Evolutionary conservation across 768 basidiomycete species (phyloP).

Genomic region (Xerocomellus chrysenteron): DNA sequence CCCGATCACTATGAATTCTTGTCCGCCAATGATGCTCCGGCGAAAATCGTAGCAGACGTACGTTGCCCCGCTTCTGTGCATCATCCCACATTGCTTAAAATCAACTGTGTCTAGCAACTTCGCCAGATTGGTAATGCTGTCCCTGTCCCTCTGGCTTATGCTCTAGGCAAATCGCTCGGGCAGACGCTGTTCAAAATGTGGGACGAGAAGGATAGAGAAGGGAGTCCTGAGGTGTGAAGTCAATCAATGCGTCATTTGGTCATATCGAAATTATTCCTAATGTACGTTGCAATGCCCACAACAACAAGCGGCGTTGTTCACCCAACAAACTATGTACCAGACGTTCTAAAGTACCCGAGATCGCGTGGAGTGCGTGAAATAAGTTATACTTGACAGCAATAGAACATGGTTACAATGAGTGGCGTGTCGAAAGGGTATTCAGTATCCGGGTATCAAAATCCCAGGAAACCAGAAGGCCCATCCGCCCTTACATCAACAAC

Average conservation of each 20-base stretch:
- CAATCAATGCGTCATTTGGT: not conserved
- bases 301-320: not conserved
- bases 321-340: conserved; percentile 1
- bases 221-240: conserved; percentile 42
- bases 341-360: not conserved
- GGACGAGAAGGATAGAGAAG: conserved; percentile 43
- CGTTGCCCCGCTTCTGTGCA: conserved; percentile 21
- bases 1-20: conserved; percentile 67
- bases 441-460: conserved; percentile 15
- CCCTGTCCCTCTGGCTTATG: conserved; percentile 65
- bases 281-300: not conserved
- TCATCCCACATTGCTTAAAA: not conserved
- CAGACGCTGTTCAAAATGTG: conserved; percentile 47
- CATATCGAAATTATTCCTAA: not conserved
- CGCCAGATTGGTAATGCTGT: conserved; percentile 82
- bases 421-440: conserved; percentile 17
- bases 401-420: not conserved
- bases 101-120: conserved; percentile 50
- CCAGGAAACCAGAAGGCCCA: not conserved
- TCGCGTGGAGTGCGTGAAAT: conserved; percentile 3
- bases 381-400: conserved; percentile 7
- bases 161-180: conserved; percentile 51
- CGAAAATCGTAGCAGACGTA: conserved; percentile 50
- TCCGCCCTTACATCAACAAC: conserved; percentile 11
- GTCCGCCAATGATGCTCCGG: conserved; percentile 40